phyloP scores from a whole-genome alignment of 2,329 filamentous ascomycete genomes.

The Ceratocystiopsis brevicomis region DNA sequence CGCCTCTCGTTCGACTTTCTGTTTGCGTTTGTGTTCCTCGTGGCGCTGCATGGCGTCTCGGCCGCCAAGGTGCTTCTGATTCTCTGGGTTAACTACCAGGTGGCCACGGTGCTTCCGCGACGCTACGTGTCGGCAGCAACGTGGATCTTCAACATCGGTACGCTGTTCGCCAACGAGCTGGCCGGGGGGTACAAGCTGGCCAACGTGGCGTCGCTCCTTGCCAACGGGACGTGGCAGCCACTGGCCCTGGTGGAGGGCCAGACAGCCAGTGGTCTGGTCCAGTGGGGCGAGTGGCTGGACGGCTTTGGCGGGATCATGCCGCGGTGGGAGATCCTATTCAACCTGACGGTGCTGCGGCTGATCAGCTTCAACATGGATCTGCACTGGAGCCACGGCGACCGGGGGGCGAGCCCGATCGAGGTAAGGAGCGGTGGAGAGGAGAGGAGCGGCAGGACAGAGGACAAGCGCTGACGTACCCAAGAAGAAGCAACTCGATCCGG shows the following conservation, averaged over 20 bases:
- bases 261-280: slow-evolving; percentile 21
- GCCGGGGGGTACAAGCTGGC: slow-evolving; percentile 57
- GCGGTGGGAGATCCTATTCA: slow-evolving; percentile 95
- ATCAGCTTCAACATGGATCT: slow-evolving; percentile 97
- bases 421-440: slow-evolving; percentile 30
- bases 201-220: slow-evolving; percentile 35
- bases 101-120: slow-evolving; percentile 55
- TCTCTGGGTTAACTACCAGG: slow-evolving; percentile 60
- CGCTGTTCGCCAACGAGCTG: slow-evolving; percentile 80
- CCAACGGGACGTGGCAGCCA: slow-evolving; percentile 5
- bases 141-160: slow-evolving; percentile 77
- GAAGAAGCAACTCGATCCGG: slow-evolving; percentile 92
- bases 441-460: no score
- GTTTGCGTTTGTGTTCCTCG: slow-evolving; percentile 65
- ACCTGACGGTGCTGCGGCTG: slow-evolving; percentile 76
- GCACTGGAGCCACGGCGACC: slow-evolving; percentile 66
- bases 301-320: slow-evolving; percentile 63
- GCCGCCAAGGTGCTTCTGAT: slow-evolving; percentile 66
- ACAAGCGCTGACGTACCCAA: slow-evolving; percentile 23
- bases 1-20: slow-evolving; percentile 64
- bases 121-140: slow-evolving; percentile 54
- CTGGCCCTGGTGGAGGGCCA: slow-evolving; percentile 8
- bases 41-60: slow-evolving; percentile 69
- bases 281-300: slow-evolving; percentile 58
- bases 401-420: slow-evolving; percentile 52